Conservation (phyloP, 176 grass and related monocot genomes). For the Neostapfia colusana region DNA sequence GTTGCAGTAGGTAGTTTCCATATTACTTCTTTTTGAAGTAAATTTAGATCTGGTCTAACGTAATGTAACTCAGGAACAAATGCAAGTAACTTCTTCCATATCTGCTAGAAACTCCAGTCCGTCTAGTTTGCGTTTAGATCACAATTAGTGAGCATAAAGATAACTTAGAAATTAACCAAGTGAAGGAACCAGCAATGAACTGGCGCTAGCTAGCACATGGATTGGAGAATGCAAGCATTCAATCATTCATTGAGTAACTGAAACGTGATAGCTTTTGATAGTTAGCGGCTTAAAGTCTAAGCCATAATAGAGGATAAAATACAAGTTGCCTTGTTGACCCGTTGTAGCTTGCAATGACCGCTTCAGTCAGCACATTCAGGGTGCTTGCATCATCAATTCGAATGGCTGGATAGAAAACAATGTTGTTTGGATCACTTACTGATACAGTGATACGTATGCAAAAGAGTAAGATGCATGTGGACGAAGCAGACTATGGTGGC, state of each 20-base stretch:
- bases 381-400: not conserved
- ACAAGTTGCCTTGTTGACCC: slow-evolving; percentile 7
- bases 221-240: slow-evolving; percentile 7
- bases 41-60: slow-evolving; percentile 16
- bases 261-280: slow-evolving; percentile 30
- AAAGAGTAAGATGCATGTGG: not conserved
- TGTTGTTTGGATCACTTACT: too few species aligned
- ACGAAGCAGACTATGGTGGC: not conserved
- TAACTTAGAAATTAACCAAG: slow-evolving; percentile 19
- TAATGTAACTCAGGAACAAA: slow-evolving; percentile 25
- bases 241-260: slow-evolving; percentile 5
- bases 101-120: not conserved
- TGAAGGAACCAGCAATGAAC: not conserved
- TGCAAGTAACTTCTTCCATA: not conserved
- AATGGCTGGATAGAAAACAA: not conserved
- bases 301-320: slow-evolving; percentile 3
- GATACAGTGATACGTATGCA: too few species aligned
- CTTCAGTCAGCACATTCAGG: not conserved
- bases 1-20: not conserved
- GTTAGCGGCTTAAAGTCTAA: slow-evolving; percentile 31
- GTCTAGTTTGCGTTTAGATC: not conserved
- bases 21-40: slow-evolving; percentile 16
- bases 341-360: slow-evolving; percentile 25
- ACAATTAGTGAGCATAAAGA: not conserved
- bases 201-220: slow-evolving; percentile 5